phyloP scores from a whole-genome alignment of 306 rosid species.

The Prinsepia uniflora region DNA sequence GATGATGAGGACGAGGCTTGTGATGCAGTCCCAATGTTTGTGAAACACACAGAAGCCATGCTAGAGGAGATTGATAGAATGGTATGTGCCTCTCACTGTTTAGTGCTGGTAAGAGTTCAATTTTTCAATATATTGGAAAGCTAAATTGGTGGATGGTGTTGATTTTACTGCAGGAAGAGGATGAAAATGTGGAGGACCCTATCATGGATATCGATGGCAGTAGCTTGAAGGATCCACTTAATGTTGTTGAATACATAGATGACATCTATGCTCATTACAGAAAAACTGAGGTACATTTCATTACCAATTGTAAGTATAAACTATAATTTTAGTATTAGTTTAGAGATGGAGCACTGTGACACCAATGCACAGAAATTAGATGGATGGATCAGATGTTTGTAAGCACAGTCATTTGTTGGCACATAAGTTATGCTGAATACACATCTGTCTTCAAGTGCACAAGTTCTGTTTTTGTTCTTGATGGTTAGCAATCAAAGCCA shows the following conservation, averaged over 20 bases:
- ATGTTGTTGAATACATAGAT: conserved; percentile 49
- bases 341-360: not conserved
- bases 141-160: not conserved
- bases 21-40: conserved; percentile 49
- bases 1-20: conserved; percentile 22
- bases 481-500: not conserved
- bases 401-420: too few species aligned
- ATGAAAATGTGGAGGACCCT: conserved; percentile 38
- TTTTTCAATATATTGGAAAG: not conserved
- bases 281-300: conserved; percentile 42
- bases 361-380: not conserved
- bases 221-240: conserved; percentile 32
- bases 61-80: conserved; percentile 49
- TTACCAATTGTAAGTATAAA: not conserved
- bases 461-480: not conserved
- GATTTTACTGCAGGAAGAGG: conserved; percentile 41
- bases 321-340: not conserved
- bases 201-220: conserved; percentile 42
- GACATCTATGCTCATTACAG: conserved; percentile 41
- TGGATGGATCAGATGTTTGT: too few species aligned
- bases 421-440: too few species aligned
- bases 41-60: conserved; percentile 59
- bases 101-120: not conserved
- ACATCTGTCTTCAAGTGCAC: too few species aligned
- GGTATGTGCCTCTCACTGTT: conserved; percentile 29